Percentiles rank a stretch among this genome's conserved stretches.
These are phyloP conservation scores for Aegle marmelos DNA, from an alignment of 345 rosid genomes.

Conservation along the genomic window DNA sequence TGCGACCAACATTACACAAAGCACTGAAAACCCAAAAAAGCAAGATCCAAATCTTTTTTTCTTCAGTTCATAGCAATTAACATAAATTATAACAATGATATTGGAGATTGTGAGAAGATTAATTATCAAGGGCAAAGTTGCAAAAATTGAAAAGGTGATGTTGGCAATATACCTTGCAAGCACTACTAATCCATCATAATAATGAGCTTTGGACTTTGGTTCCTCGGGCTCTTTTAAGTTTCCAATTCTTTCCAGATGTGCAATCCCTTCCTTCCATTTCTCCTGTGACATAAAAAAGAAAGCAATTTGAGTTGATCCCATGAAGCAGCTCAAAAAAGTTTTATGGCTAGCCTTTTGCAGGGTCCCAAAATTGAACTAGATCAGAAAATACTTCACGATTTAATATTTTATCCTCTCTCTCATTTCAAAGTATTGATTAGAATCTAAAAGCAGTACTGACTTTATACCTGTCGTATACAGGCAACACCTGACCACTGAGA, in stretches of 20 bases:
- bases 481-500: constrained; percentile 84
- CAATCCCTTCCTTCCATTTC: constrained; percentile 61
- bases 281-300: constrained; percentile 37
- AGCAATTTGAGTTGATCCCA: neutral
- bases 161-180: constrained; percentile 52
- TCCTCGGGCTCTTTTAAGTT: constrained; percentile 66
- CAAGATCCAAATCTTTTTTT: neutral
- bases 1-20: constrained; percentile 51
- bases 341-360: neutral
- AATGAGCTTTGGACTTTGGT: constrained; percentile 66
- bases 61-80: neutral
- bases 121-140: neutral
- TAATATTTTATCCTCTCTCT: neutral
- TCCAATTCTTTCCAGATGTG: constrained; percentile 71
- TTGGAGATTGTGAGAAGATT: neutral
- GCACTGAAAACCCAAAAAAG: constrained; percentile 40
- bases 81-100: neutral
- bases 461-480: constrained; percentile 57
- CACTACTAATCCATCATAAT: constrained; percentile 64
- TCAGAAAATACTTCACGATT: neutral
- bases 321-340: neutral
- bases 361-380: neutral
- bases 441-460: neutral
- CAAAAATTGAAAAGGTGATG: neutral
- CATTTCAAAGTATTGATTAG: neutral